Percentiles rank a stretch among this genome's conserved stretches.
These are phyloP conservation scores for Daedalea quercina DNA, from an alignment of 768 basidiomycete species.

Conservation along the genomic window DNA sequence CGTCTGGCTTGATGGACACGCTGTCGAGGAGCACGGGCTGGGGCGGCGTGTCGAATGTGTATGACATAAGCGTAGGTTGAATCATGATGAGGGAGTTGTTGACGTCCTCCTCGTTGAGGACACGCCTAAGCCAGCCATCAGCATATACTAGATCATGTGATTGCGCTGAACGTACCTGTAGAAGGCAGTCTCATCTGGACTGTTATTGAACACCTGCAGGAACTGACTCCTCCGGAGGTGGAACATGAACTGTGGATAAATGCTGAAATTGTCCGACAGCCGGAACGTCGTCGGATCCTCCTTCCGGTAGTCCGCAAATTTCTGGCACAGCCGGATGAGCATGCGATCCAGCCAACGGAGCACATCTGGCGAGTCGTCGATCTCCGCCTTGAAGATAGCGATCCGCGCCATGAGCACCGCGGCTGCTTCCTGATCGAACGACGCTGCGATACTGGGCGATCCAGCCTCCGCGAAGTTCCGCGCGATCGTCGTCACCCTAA, in stretches of 20 bases:
- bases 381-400: constrained; percentile 98
- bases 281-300: constrained; percentile 95
- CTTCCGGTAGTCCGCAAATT: constrained; percentile 98
- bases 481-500: constrained; percentile 97
- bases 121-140: constrained; percentile 49
- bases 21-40: constrained; percentile 96
- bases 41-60: constrained; percentile 85
- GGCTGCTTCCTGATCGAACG: constrained; percentile 97
- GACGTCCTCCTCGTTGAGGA: constrained; percentile 94
- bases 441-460: constrained; percentile 86
- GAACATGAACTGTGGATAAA: constrained; percentile 99
- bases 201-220: constrained; percentile 99
- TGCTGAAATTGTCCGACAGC: constrained; percentile 91
- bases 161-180: constrained; percentile 59
- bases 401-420: constrained; percentile 98
- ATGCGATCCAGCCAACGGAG: constrained; percentile 96
- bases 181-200: constrained; percentile 98
- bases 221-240: constrained; percentile 96
- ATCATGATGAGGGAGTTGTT: constrained; percentile 99
- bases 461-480: constrained; percentile 97
- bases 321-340: constrained; percentile 97
- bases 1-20: constrained; percentile 95
- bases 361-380: constrained; percentile 96
- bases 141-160: not conserved
- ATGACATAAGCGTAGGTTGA: constrained; percentile 98